A percentile compares a stretch with the other conserved stretches of the same genome.
These are phyloP conservation scores for Albugo laibachii DNA, from an alignment of 352 stramenopile species.

Conservation along the genomic window DNA sequence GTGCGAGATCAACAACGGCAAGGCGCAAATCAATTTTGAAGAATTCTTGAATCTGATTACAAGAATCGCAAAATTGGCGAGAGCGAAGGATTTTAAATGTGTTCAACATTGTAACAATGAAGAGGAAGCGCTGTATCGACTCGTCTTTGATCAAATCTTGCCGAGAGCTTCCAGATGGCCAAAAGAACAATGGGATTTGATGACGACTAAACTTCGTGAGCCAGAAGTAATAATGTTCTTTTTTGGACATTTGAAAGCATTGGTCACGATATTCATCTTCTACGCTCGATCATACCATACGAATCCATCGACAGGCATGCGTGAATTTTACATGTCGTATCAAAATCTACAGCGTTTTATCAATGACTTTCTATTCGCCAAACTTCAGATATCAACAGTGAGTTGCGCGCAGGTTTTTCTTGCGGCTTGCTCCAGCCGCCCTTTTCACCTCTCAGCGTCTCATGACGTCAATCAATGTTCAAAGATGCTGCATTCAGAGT, in stretches of 20 bases:
- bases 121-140: conserved; percentile 30
- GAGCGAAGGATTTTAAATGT: not conserved
- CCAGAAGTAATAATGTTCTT: conserved; percentile 35
- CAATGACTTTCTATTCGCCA: conserved; percentile 51
- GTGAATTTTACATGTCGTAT: conserved; percentile 55
- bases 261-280: conserved; percentile 61
- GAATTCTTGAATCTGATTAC: conserved; percentile 61
- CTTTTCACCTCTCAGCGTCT: conserved; percentile 16
- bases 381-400: conserved; percentile 45
- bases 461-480: conserved; percentile 4
- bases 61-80: conserved; percentile 19
- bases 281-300: conserved; percentile 39
- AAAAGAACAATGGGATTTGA: conserved; percentile 20
- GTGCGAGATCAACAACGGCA: conserved; percentile 43
- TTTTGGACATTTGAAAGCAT: conserved; percentile 37
- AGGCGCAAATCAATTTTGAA: conserved; percentile 45
- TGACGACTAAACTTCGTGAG: conserved; percentile 23
- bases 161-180: conserved; percentile 36
- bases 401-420: conserved; percentile 51
- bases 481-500: not conserved
- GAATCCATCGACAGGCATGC: conserved; percentile 14
- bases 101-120: conserved; percentile 18
- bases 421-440: conserved; percentile 30
- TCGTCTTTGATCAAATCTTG: conserved; percentile 39
- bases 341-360: conserved; percentile 50